Base-by-base conservation (phyloP, 495 filamentous ascomycete genomes). In the Chlorociboria aeruginascens region DNA sequence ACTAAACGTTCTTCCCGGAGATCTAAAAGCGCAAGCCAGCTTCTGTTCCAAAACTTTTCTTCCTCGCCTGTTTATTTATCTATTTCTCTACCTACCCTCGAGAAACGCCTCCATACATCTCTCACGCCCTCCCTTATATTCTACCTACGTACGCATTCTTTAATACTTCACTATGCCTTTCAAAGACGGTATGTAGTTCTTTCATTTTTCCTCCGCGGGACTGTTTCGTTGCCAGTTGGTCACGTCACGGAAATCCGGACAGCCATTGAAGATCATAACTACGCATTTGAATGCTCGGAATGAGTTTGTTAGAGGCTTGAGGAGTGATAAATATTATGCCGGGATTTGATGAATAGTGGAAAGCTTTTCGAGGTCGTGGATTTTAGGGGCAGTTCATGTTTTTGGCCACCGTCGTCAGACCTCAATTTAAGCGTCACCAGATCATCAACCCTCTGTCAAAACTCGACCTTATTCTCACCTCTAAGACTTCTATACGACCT, bases 151-250 rank as follows among this genome's bases (percentile, higher is more conserved):
- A 38, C 8, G 14, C 12, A 29, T 20, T 12, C 20, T 14, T 38
- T 38, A 28, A 50, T 16, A 43, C 35, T 43, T 47, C 28, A 57
- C 43, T 32, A 57, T 60, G 48, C 40, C 40, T 48, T 66, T 60
- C 52, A 50, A 54, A 32, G 62, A 62, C 13, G 63, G 63, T 66
- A 52, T 48, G 66, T 64, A 50, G 44, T 42, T 50, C 38, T 42
- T 52, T 45, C 39, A 30, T 46, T 39, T 42, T 58, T 33, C 33
- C 25, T 48, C 40, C 20, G 39, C 39, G 28, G 13, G 31, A 32
- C n/a, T 28, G 7, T n/a, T 11, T 34, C 13, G 7, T 34, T 47
- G 32, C 25, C 7, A 46, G 31, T 28, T 31, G 31, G 29, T 47
- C 42, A 46, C 51, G 46, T 54, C 51, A 49, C 46, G 8, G 25